Evolutionary conservation across 2,329 filamentous ascomycete genomes (phyloP), one percentile per base, ranked within the genome.

Genomic region (Aspergillus awamori): DNA sequence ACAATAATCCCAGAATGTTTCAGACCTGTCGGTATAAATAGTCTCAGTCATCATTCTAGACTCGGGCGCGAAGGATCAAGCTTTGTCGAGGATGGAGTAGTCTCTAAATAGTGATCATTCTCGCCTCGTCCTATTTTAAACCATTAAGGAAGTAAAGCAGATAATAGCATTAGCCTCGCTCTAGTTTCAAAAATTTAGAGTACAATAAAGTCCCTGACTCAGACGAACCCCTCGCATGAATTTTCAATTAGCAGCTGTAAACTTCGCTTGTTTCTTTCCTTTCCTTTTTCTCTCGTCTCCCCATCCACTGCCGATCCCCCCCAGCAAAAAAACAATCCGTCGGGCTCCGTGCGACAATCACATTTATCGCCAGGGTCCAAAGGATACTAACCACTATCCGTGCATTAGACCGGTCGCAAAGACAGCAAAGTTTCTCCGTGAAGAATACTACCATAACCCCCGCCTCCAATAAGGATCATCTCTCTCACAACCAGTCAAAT

Each of bases 21-120:
- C 26, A 51, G 47, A 51, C 47, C 28, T 17, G 41, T 24, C 41
- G 41, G 47, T 51, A 51, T 51, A 51, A 51, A 51, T 51, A 51
- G 47, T 28, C 47, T 26, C 24, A 5, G 47, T 30, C 47, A 28
- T 13, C 33, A 36, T 30, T 51, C 47, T 51, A 51, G 47, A 51
- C 47, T 51, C 24, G 8, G 13, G n/a, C 47, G 47, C 47, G 47
- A 51, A 30, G 26, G 47, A 51, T 30, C 47, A 49, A 49, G 45
- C 45, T 49, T 49, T 49, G 47, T 17, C 20, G 41, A 22, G 26
- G 47, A 20, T 51, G 22, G 26, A 30, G 47, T 10, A 51, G 33
- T 36, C 10, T 36, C 11, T 13, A 36, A 33, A 36, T 36, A 36
- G 33, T 36, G 5, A 2, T 51, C 33, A 10, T 30, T 51, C 26